Conservation (phyloP, 148 eudicot genomes). For the Fagopyrum homotropicum region DNA sequence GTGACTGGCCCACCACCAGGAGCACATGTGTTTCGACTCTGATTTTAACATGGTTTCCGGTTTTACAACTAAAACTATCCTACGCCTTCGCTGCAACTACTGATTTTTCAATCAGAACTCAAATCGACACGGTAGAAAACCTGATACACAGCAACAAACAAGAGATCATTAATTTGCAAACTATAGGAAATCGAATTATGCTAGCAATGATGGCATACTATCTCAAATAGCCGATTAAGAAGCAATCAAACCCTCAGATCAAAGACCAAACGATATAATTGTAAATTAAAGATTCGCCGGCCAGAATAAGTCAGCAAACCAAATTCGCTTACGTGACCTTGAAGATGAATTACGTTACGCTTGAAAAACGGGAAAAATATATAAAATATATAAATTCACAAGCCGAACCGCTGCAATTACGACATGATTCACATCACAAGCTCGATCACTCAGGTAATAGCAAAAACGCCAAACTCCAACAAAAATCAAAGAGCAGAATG, state of each 20-base stretch:
- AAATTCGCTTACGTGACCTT: background rate
- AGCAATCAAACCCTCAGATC: background rate
- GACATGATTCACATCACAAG: background rate
- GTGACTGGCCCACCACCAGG: conserved; percentile 99
- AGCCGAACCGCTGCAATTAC: background rate
- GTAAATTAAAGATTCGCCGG: too few species aligned
- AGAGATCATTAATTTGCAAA: background rate
- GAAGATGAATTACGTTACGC: background rate
- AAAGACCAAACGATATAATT: background rate
- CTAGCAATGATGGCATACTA: background rate
- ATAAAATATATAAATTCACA: background rate
- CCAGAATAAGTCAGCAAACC: background rate
- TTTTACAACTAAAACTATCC: background rate
- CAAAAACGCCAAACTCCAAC: background rate
- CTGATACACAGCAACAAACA: background rate
- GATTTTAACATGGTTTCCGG: conserved; percentile 37
- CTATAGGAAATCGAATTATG: background rate
- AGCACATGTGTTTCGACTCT: conserved; percentile 64
- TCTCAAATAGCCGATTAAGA: background rate
- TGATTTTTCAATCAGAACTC: background rate
- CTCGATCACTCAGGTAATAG: background rate
- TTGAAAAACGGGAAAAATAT: background rate
- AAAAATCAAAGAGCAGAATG: background rate
- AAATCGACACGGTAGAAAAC: background rate
- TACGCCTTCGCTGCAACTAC: background rate